These are phyloP conservation scores for Neonectria neomacrospora DNA, from an alignment of 2,329 filamentous ascomycete genomes.

Conservation along the genomic window DNA sequence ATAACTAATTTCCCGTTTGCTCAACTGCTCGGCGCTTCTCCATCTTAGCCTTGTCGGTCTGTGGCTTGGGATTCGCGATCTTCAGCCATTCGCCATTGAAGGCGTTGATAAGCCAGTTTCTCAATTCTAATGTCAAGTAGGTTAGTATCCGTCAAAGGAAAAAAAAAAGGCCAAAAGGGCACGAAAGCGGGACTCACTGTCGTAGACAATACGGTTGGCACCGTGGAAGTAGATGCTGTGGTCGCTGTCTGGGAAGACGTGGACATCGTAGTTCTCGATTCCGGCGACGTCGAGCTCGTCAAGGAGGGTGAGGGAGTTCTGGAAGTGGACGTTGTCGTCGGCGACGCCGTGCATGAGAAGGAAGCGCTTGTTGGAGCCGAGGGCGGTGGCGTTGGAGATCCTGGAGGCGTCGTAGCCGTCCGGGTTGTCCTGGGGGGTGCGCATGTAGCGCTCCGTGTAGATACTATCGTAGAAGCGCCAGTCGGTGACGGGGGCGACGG, in stretches of 20 bases:
- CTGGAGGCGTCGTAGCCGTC: slow-evolving; percentile 80
- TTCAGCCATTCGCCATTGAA: slow-evolving; percentile 96
- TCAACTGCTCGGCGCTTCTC: slow-evolving; percentile 33
- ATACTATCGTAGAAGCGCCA: slow-evolving; percentile 96
- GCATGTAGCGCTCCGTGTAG: slow-evolving; percentile 98
- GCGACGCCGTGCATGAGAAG: slow-evolving; percentile 95
- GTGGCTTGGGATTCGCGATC: slow-evolving; percentile 61
- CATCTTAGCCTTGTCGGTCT: slow-evolving; percentile 45
- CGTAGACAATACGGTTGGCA: slow-evolving; percentile 89
- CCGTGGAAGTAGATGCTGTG: slow-evolving; percentile 96
- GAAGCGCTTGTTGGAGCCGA: slow-evolving; percentile 84
- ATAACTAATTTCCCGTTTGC: slow-evolving; percentile 14
- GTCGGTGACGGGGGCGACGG: slow-evolving; percentile 97
- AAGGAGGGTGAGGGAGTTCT: slow-evolving; percentile 88
- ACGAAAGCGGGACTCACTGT: slow-evolving; percentile 75
- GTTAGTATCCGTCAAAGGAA: slow-evolving; percentile 9
- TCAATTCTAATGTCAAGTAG: slow-evolving; percentile 66
- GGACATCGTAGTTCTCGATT: slow-evolving; percentile 94
- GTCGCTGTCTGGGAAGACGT: slow-evolving; percentile 96
- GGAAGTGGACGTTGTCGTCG: slow-evolving; percentile 97
- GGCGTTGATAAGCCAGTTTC: slow-evolving; percentile 93
- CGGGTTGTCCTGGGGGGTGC: slow-evolving; percentile 85
- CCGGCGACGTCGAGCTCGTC: slow-evolving; percentile 85
- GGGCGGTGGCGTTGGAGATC: slow-evolving; percentile 78
- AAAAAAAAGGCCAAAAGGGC: not conserved